A percentile compares a stretch with the other conserved stretches of the same genome.
phyloP scores from a whole-genome alignment of 805 yeast genomes.

The Yamadazyma takamatsuzukensis region DNA sequence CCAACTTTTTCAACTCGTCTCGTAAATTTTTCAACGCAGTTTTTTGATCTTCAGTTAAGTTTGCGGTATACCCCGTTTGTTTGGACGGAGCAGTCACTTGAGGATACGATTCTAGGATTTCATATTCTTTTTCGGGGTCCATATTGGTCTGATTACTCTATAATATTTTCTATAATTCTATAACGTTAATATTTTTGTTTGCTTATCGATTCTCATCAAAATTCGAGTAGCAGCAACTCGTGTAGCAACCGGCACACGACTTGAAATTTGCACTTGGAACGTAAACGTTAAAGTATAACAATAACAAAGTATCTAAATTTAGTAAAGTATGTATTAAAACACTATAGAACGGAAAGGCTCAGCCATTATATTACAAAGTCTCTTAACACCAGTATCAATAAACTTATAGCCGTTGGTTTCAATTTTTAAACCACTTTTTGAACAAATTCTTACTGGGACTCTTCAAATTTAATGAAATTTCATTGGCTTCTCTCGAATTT shows the following conservation, averaged over 20 bases:
- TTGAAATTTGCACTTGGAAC: too few relatives aligned
- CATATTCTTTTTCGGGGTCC: slow-evolving; percentile 29
- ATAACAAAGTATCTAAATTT: too few relatives aligned
- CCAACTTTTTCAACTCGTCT: slow-evolving; percentile 53
- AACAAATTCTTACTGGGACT: slow-evolving; percentile 32
- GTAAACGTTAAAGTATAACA: too few relatives aligned
- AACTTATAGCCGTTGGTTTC: too few relatives aligned
- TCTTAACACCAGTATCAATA: too few relatives aligned
- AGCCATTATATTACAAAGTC: too few relatives aligned
- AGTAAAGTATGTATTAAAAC: too few relatives aligned
- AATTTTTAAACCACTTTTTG: slow-evolving; percentile 35
- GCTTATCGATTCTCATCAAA: too few relatives aligned
- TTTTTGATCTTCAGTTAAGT: slow-evolving; percentile 66
- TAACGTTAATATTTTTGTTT: background rate
- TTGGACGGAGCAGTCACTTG: slow-evolving; percentile 59
- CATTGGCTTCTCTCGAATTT: background rate
- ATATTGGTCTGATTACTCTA: background rate
- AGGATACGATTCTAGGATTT: slow-evolving; percentile 60
- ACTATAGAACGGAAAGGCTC: too few relatives aligned
- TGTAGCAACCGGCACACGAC: too few relatives aligned
- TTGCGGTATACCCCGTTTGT: slow-evolving; percentile 79
- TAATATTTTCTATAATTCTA: slow-evolving; percentile 1
- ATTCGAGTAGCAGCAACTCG: too few relatives aligned
- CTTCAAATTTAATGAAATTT: background rate
- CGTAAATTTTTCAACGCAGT: slow-evolving; percentile 56